Conservation (phyloP, 148 eudicot species). For the Chenopodium album region DNA sequence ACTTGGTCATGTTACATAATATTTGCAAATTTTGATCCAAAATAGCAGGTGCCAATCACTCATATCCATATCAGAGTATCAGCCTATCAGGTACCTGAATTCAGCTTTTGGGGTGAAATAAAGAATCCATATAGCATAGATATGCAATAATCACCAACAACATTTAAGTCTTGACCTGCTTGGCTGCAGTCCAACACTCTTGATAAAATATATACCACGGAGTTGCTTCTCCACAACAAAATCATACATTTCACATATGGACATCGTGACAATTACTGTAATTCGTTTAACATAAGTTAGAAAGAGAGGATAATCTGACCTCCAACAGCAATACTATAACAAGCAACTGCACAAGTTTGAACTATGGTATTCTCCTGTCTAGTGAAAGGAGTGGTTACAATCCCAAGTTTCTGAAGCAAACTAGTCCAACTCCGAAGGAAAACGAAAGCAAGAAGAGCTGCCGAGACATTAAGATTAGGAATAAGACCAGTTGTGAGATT, state of each 20-base stretch:
- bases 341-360: slow-evolving; percentile 89
- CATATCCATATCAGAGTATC: not conserved
- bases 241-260: not conserved
- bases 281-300: not conserved
- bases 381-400: slow-evolving; percentile 57
- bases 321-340: slow-evolving; percentile 79
- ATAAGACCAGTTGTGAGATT: slow-evolving; percentile 72
- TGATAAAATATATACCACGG: too few relatives aligned
- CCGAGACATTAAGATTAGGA: slow-evolving; percentile 80
- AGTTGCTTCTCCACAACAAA: not conserved
- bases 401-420: slow-evolving; percentile 49
- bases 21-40: not conserved
- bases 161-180: too few relatives aligned
- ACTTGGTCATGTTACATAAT: not conserved
- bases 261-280: not conserved
- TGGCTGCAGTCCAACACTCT: too few relatives aligned
- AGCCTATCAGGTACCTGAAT: not conserved
- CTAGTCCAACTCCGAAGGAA: slow-evolving; percentile 56
- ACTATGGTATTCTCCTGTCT: slow-evolving; percentile 75
- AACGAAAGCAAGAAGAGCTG: slow-evolving; percentile 73
- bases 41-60: not conserved
- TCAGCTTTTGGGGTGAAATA: not conserved
- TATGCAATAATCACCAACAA: not conserved
- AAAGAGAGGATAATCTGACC: slow-evolving; percentile 36
- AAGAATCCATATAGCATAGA: not conserved